Conservation (phyloP, 371 early-diverging fungal genomes). For the Rhizomucor pusillus region DNA sequence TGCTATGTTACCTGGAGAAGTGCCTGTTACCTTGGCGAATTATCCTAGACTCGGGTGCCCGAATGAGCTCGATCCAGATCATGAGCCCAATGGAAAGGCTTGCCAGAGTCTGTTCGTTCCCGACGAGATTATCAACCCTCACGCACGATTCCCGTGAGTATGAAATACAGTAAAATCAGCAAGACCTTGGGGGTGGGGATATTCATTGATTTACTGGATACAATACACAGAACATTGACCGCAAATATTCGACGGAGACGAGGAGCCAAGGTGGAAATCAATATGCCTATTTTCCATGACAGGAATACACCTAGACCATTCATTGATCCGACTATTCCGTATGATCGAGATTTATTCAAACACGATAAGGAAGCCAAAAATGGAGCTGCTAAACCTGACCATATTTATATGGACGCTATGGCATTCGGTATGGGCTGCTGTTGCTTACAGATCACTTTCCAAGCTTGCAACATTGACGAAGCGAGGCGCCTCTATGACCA, state of each 20-base stretch:
- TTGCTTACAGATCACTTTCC: slow-evolving; percentile 98
- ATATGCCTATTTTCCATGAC: slow-evolving; percentile 83
- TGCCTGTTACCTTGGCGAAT: slow-evolving; percentile 78
- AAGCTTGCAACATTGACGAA: slow-evolving; percentile 94
- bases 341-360: slow-evolving; percentile 54
- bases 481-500: slow-evolving; percentile 96
- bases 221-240: slow-evolving; percentile 73
- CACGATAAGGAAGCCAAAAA: slow-evolving; percentile 65
- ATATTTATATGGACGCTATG: slow-evolving; percentile 99
- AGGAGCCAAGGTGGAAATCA: slow-evolving; percentile 90
- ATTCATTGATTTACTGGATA: neutral
- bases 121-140: slow-evolving; percentile 92
- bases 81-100: slow-evolving; percentile 65
- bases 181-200: neutral
- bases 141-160: slow-evolving; percentile 88
- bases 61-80: slow-evolving; percentile 70
- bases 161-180: neutral
- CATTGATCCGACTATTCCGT: slow-evolving; percentile 82
- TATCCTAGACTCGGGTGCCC: slow-evolving; percentile 89
- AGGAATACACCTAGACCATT: slow-evolving; percentile 88
- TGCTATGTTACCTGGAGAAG: slow-evolving; percentile 70
- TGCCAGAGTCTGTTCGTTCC: slow-evolving; percentile 89
- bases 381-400: slow-evolving; percentile 83
- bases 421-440: slow-evolving; percentile 99
- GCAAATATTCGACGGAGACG: slow-evolving; percentile 94